phyloP scores from a whole-genome alignment of 2,329 filamentous ascomycete genomes.

The Fusarium bulbicola region DNA sequence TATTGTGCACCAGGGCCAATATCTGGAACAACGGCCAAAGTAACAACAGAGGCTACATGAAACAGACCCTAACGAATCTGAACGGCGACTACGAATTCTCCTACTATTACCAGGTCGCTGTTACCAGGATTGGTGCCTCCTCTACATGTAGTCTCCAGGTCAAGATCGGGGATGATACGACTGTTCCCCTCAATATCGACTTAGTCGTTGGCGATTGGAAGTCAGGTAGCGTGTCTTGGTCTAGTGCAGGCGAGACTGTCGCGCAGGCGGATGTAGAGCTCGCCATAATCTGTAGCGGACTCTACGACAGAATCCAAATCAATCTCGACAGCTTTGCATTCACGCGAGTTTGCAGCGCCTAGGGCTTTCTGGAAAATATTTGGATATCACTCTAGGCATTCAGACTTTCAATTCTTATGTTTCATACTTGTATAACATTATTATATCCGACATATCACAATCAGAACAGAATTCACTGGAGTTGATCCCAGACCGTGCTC shows the following conservation, averaged over 20 bases:
- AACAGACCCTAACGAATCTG: neutral
- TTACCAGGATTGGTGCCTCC: neutral
- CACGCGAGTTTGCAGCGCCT: neutral
- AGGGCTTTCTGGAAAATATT: neutral
- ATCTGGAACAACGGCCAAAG: neutral
- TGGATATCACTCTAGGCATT: fast-evolving
- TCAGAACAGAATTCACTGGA: fast-evolving
- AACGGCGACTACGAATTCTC: neutral
- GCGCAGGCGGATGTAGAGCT: neutral
- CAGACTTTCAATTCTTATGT: neutral
- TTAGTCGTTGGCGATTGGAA: neutral
- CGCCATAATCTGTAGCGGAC: neutral
- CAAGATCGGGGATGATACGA: neutral
- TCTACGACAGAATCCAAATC: neutral
- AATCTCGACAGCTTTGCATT: neutral
- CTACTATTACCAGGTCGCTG: neutral
- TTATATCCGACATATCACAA: too few relatives aligned
- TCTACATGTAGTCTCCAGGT: neutral
- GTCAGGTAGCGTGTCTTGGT: neutral
- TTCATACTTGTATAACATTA: neutral
- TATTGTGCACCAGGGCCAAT: neutral
- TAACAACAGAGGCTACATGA: neutral
- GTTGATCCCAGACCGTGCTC: fast-evolving
- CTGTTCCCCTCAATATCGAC: neutral
- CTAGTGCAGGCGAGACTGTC: neutral